Evolutionary conservation across 1,139 yeast species (phyloP), one percentile per base, ranked within the genome.

Genomic region (Pichia sp.): DNA sequence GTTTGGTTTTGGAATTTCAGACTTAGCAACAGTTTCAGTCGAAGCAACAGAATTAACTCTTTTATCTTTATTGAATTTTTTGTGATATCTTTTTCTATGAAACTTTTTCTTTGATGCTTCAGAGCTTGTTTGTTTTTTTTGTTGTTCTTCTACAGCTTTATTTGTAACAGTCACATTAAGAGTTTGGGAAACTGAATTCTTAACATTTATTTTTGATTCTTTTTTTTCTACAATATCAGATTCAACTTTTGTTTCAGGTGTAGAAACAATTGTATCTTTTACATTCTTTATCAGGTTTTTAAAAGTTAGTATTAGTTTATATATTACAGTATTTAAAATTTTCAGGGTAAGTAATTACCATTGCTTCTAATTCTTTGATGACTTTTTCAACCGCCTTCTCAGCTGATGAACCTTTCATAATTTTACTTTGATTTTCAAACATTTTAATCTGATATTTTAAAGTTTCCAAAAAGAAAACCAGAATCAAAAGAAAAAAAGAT

Each of bases 341-440:
- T 16, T 16, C 16, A 16, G 16, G 16, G 16, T 16, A 16, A 16
- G 5, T 24, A 33, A 24, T 6, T 43, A 39, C 46, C 40, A 43
- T 28, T 28, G 23, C 10, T 22, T 35, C 26, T 20, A 43, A 27
- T 27, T 39, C 42, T 31, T 43, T 43, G 4, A 43, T 43, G 16
- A 43, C 39, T 29, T 42, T 39, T 39, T 39, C 35, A 10, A 39
- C 25, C 16, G 9, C 24, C 20, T 4, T n/a, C 4, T 10, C 11
- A 30, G 12, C 11, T 31, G 34, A 4, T 5, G 12, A 6, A 11
- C 6, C 11, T 31, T 20, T 12, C 4, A 4, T 10, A 8, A 4
- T 22, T 22, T 31, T 25, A 22, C n/a, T 20, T 31, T 31, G 25
- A 3, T 20, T 31, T 10, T 4, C 12, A 33, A 20, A 23, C 35